Conservation (phyloP, 2,329 filamentous ascomycete genomes). For the Fragosphaeria purpurea region DNA sequence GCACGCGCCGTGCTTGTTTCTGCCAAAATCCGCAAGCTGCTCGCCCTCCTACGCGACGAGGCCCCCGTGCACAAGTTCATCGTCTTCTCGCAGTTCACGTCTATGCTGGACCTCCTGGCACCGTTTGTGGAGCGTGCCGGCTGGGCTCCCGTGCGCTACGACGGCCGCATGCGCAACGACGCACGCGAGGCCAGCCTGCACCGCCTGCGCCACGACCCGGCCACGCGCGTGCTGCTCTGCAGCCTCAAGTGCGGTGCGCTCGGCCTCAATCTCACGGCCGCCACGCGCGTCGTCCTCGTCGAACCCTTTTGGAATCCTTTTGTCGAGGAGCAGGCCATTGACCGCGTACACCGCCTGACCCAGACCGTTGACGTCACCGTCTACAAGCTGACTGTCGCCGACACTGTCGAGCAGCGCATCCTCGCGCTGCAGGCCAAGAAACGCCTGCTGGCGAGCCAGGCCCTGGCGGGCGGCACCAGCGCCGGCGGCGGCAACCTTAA, state of each 20-base stretch:
- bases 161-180: conserved; percentile 92
- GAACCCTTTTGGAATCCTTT: conserved; percentile 99
- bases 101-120: conserved; percentile 93
- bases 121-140: conserved; percentile 71
- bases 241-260: conserved; percentile 89
- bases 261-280: conserved; percentile 88
- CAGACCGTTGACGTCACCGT: conserved; percentile 92
- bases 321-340: conserved; percentile 97
- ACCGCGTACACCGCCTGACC: conserved; percentile 95
- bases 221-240: conserved; percentile 77
- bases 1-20: conserved; percentile 48
- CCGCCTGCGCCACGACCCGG: conserved; percentile 61
- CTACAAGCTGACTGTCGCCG: conserved; percentile 81
- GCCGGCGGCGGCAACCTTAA: neutral
- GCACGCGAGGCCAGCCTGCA: conserved; percentile 77
- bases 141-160: conserved; percentile 79
- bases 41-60: conserved; percentile 72
- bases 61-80: conserved; percentile 85
- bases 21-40: conserved; percentile 82
- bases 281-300: conserved; percentile 84
- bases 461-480: conserved; percentile 66
- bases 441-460: conserved; percentile 77
- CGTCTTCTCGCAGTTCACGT: conserved; percentile 96
- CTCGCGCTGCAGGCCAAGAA: conserved; percentile 93
- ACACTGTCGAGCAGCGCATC: conserved; percentile 88